Evolutionary conservation across 192 early-diverging fungal species (phyloP).

Genomic region (Pilaira anomala): DNA sequence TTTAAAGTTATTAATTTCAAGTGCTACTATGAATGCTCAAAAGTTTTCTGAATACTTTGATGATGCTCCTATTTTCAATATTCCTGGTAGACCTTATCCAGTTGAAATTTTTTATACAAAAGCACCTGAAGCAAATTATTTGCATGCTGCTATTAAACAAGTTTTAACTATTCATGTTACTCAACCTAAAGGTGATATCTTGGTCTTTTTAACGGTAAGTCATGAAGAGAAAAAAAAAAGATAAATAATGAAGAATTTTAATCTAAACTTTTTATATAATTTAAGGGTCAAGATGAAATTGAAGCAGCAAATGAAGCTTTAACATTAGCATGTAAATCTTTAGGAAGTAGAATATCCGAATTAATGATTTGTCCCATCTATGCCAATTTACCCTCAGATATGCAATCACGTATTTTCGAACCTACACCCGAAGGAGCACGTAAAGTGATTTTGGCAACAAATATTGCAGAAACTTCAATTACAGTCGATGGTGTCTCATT

Average conservation of each 20-base stretch:
- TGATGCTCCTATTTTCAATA: constrained; percentile 86
- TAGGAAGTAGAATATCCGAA: constrained; percentile 87
- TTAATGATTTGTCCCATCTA: constrained; percentile 96
- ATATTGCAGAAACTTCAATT: constrained; percentile 98
- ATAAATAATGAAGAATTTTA: too few species aligned
- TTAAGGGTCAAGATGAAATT: constrained; percentile 93
- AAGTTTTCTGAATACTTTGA: constrained; percentile 98
- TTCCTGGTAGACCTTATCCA: constrained; percentile 91
- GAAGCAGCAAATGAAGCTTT: constrained; percentile 85
- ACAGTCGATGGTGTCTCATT: constrained; percentile 96
- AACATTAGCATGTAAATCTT: constrained; percentile 65
- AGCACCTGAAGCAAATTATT: constrained; percentile 95
- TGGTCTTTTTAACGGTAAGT: constrained; percentile 87
- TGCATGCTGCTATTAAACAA: constrained; percentile 87
- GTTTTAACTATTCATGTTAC: constrained; percentile 94
- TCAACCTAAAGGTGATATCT: constrained; percentile 83
- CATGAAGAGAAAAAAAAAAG: too few species aligned
- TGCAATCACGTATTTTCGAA: constrained; percentile 97
- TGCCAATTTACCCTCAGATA: constrained; percentile 91
- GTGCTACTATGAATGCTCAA: constrained; percentile 96
- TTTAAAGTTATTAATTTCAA: constrained; percentile 91
- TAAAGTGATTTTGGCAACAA: constrained; percentile 96
- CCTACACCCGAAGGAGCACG: constrained; percentile 90
- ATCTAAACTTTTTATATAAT: neutral
- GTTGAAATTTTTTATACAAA: constrained; percentile 96